Conservation (phyloP, 177 flowering plant species). For the Tripterygium wilfordii region DNA sequence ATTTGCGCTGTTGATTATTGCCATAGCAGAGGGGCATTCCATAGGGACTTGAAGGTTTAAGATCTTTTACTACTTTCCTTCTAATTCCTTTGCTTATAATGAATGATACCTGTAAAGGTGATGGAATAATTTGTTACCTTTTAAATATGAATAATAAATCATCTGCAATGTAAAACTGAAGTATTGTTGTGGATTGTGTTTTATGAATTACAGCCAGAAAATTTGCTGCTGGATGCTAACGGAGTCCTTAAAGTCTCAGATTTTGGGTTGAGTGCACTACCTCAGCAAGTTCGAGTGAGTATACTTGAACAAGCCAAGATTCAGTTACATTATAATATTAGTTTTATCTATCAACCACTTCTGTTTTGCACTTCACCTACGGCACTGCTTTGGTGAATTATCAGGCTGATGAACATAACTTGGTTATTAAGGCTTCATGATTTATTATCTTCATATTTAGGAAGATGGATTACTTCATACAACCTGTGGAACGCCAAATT, state of each 20-base stretch:
- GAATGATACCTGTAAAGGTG: background rate
- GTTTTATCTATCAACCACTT: no score
- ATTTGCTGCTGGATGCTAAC: constrained; percentile 82
- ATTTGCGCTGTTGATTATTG: constrained; percentile 97
- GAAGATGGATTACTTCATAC: constrained; percentile 98
- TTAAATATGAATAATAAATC: no score
- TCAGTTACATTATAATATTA: no score
- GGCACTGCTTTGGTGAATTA: background rate
- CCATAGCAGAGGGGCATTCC: constrained; percentile 98
- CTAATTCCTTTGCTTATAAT: background rate
- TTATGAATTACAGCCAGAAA: constrained; percentile 73
- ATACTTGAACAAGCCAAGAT: constrained; percentile 2
- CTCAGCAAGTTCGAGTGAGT: constrained; percentile 98
- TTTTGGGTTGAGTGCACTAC: constrained; percentile 95
- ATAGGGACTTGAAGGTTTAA: constrained; percentile 88
- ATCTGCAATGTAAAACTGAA: background rate
- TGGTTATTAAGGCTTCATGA: background rate
- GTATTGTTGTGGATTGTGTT: background rate
- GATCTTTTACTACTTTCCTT: background rate
- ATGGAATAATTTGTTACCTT: background rate
- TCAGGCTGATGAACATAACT: constrained; percentile 6
- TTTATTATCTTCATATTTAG: constrained; percentile 29
- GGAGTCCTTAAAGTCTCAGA: constrained; percentile 95
- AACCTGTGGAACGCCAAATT: constrained; percentile 98
- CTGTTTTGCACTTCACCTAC: background rate